phyloP scores from a whole-genome alignment of 352 stramenopile species.

The Phytopythium litorale region DNA sequence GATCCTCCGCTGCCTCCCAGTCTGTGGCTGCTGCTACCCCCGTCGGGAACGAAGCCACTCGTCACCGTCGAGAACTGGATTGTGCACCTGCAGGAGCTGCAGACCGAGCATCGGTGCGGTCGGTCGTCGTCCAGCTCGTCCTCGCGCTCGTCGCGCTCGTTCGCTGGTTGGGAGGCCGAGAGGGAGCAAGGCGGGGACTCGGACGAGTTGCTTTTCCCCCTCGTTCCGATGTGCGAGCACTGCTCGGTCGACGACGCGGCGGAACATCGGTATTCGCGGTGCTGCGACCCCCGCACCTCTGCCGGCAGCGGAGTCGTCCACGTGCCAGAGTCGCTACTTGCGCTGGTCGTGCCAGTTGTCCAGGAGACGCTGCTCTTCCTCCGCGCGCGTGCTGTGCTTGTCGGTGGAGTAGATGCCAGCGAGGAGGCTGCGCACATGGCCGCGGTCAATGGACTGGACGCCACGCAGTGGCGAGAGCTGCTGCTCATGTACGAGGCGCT shows the following conservation, averaged over 20 bases:
- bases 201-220: conserved; percentile 42
- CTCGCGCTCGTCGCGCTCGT: conserved; percentile 1
- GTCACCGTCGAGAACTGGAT: conserved; percentile 42
- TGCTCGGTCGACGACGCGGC: conserved; percentile 15
- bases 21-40: conserved; percentile 63
- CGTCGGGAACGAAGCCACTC: conserved; percentile 30
- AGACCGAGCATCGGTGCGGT: conserved; percentile 18
- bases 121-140: conserved; percentile 1
- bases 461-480: conserved; percentile 47
- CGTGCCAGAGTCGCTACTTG: conserved; percentile 44
- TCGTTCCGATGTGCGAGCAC: conserved; percentile 64
- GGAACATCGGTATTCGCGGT: conserved; percentile 5
- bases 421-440: not conserved
- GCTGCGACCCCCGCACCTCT: conserved; percentile 14
- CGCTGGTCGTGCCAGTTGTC: conserved; percentile 53
- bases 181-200: not conserved
- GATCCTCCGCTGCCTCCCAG: conserved; percentile 38
- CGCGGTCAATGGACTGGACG: conserved; percentile 14
- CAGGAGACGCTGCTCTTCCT: conserved; percentile 65
- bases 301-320: conserved; percentile 19
- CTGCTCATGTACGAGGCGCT: conserved; percentile 55
- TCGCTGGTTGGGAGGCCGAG: not conserved
- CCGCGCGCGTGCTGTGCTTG: conserved; percentile 44
- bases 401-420: not conserved
- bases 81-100: conserved; percentile 25